Conservation (phyloP, 345 rosid genomes). For the Melastoma malabathricum region DNA sequence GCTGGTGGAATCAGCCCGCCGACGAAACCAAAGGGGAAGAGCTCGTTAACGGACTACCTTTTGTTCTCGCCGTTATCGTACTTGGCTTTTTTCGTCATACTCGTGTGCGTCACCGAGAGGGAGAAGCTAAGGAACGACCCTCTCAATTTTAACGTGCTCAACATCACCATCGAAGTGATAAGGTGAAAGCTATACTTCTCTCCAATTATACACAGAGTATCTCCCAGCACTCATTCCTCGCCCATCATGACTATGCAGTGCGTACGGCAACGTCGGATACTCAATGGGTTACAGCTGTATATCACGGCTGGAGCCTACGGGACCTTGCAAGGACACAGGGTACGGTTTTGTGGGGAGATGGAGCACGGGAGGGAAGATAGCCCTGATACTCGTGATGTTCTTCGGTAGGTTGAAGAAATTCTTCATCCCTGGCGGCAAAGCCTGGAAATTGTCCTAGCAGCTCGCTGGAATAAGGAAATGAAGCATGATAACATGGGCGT, state of each 20-base stretch:
- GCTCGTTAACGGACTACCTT: conserved; percentile 5
- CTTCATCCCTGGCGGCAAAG: conserved; percentile 20
- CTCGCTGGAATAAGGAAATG: no score
- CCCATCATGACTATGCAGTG: conserved; percentile 1
- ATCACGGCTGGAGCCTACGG: conserved; percentile 13
- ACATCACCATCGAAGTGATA: conserved; percentile 43
- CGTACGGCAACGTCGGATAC: conserved; percentile 62
- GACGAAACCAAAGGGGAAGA: not conserved
- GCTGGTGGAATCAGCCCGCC: not conserved
- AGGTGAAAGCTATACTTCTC: conserved; percentile 22
- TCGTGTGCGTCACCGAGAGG: conserved; percentile 39
- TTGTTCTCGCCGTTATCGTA: conserved; percentile 31
- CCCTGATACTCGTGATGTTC: conserved; percentile 43
- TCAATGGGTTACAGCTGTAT: conserved; percentile 50
- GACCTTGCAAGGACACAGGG: conserved; percentile 22
- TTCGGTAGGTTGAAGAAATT: conserved; percentile 46
- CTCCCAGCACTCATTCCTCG: not conserved
- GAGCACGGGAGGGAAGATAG: conserved; percentile 32
- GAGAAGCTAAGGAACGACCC: conserved; percentile 36
- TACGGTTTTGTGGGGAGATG: conserved; percentile 43
- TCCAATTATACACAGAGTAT: not conserved
- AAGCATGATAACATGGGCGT: no score
- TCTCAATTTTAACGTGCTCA: conserved; percentile 43
- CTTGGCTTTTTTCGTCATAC: conserved; percentile 27
- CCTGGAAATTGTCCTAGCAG: conserved; percentile 28